phyloP scores from a whole-genome alignment of 495 filamentous ascomycete species.

The Thermothielavioides terrestris region DNA sequence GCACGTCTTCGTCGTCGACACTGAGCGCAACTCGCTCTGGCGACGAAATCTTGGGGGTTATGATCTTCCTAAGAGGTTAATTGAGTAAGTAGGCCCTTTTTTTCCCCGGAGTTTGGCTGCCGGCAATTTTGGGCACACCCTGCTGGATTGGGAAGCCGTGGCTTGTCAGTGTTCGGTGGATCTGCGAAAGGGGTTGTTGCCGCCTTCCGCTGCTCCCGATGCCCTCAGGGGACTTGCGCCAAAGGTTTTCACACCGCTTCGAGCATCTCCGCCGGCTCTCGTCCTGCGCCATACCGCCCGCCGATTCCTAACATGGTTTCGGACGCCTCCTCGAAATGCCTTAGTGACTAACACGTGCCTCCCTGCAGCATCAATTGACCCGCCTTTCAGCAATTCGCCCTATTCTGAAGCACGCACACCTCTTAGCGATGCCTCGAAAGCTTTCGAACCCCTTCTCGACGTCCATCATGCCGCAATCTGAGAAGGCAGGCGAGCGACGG shows the following conservation, averaged over 20 bases:
- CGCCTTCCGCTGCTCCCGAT: not conserved
- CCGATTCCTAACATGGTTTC: not conserved
- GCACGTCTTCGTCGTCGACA: not conserved
- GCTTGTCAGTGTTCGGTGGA: too few relatives aligned
- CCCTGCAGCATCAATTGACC: slow-evolving; percentile 10
- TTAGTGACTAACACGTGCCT: not conserved
- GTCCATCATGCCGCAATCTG: slow-evolving; percentile 28
- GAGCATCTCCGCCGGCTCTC: not conserved
- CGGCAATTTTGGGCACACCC: too few relatives aligned
- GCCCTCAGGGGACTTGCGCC: too few relatives aligned
- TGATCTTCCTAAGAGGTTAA: too few relatives aligned
- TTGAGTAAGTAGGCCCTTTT: too few relatives aligned
- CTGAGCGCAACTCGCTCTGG: not conserved
- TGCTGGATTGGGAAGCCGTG: not conserved
- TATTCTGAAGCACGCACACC: not conserved
- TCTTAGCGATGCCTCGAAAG: slow-evolving; percentile 46
- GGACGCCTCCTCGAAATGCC: not conserved
- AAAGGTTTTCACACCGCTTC: not conserved
- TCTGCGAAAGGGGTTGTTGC: not conserved
- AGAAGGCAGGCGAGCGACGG: slow-evolving; percentile 38
- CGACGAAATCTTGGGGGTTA: too few relatives aligned
- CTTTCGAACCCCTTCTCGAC: slow-evolving; percentile 34
- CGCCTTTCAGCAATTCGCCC: too few relatives aligned
- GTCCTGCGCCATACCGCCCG: not conserved
- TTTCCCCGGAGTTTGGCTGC: too few relatives aligned